Evolutionary conservation across 2,329 filamentous ascomycete genomes (phyloP).

Genomic region (Fusarium bulbicola): DNA sequence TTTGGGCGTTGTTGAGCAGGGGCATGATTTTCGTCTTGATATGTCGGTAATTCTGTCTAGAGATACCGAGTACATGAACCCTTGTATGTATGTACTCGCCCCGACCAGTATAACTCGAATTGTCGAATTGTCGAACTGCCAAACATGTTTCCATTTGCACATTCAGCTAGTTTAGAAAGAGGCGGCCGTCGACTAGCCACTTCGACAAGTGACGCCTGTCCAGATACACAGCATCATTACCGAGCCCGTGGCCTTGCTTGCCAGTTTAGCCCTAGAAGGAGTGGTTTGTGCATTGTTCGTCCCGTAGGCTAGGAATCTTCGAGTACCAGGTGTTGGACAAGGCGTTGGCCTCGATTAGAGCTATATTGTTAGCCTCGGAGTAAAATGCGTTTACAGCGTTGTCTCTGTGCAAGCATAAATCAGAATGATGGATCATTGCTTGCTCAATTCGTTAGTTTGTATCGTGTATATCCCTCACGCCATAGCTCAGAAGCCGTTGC

Average conservation of each 20-base stretch:
- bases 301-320: constrained; percentile 14
- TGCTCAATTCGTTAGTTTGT: neutral
- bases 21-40: constrained; percentile 1
- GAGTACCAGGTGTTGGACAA: constrained; percentile 25
- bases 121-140: neutral
- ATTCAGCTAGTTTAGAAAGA: constrained; percentile 2
- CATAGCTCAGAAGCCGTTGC: constrained; percentile 1
- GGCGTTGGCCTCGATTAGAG: constrained; percentile 19
- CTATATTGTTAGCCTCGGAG: constrained; percentile 2
- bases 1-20: constrained; percentile 3
- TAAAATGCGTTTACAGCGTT: constrained; percentile 2
- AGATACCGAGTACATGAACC: constrained; percentile 7
- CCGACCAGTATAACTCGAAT: constrained; percentile 6
- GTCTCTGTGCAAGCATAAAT: neutral
- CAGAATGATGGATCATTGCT: neutral
- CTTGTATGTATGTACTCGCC: constrained; percentile 12
- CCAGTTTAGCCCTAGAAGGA: constrained; percentile 4
- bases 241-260: constrained; percentile 18
- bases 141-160: constrained; percentile 4
- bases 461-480: neutral
- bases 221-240: constrained; percentile 11
- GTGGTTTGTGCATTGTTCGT: constrained; percentile 30
- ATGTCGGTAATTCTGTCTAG: constrained; percentile 16
- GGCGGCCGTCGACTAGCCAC: neutral
- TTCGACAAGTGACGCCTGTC: constrained; percentile 1